phyloP scores from a whole-genome alignment of 257 asterid species.

The Penstemon eatonii region DNA sequence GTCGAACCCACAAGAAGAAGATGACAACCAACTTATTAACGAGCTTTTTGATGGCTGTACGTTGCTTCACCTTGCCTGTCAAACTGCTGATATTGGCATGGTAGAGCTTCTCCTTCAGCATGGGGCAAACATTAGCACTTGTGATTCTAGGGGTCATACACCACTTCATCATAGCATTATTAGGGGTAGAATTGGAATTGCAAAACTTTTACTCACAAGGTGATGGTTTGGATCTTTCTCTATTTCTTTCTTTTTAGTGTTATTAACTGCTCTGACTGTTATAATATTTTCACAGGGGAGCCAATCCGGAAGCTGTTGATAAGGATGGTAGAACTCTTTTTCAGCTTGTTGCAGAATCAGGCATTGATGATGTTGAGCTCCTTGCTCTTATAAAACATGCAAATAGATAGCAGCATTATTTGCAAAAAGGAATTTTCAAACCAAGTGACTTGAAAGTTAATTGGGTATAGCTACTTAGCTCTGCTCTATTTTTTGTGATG shows the following conservation, averaged over 20 bases:
- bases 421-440: neutral
- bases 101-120: constrained; percentile 89
- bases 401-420: constrained; percentile 52
- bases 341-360: constrained; percentile 58
- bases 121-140: constrained; percentile 60
- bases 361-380: constrained; percentile 64
- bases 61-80: constrained; percentile 90
- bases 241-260: neutral
- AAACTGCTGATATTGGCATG: constrained; percentile 83
- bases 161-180: constrained; percentile 79
- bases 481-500: neutral
- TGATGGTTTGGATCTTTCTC: constrained; percentile 29
- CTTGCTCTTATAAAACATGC: constrained; percentile 62
- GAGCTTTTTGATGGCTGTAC: constrained; percentile 66
- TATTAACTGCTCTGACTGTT: constrained; percentile 6
- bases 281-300: constrained; percentile 59
- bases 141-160: constrained; percentile 74
- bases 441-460: constrained; percentile 1
- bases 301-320: constrained; percentile 67
- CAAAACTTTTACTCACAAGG: constrained; percentile 75
- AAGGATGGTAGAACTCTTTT: constrained; percentile 66
- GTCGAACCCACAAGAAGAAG: constrained; percentile 33
- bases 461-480: neutral
- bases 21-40: constrained; percentile 38
- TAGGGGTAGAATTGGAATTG: constrained; percentile 61